Evolutionary conservation across 148 eudicot species (phyloP).

Genomic region (Diospyros kaki): DNA sequence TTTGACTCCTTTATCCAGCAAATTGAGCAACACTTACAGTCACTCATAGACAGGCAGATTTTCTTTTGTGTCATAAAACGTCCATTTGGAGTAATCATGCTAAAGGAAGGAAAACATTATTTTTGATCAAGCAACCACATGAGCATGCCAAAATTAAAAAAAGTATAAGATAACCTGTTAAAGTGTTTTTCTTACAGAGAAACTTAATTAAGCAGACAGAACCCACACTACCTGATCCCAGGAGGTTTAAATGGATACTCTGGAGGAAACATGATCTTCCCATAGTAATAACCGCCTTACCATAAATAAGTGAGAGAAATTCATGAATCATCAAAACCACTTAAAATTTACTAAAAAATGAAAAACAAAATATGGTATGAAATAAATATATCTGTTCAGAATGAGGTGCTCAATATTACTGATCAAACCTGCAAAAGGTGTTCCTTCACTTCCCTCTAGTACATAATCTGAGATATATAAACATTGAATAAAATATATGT

Average conservation of each 20-base stretch:
- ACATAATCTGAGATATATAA: conserved; percentile 54
- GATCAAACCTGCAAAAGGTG: conserved; percentile 78
- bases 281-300: conserved; percentile 82
- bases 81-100: conserved; percentile 94
- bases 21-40: conserved; percentile 45
- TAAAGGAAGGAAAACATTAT: conserved; percentile 17
- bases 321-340: conserved; percentile 5
- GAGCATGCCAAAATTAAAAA: not conserved
- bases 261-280: conserved; percentile 80
- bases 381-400: not conserved
- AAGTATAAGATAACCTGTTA: not conserved
- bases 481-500: not conserved
- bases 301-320: not conserved
- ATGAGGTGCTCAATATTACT: not conserved
- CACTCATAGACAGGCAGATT: conserved; percentile 84
- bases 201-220: not conserved
- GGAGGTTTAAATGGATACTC: conserved; percentile 95
- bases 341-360: not conserved
- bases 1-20: not conserved
- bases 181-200: not conserved
- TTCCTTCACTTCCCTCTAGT: conserved; percentile 85
- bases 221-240: conserved; percentile 52
- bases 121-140: not conserved
- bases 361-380: not conserved
- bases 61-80: conserved; percentile 77